phyloP scores from a whole-genome alignment of 768 basidiomycete genomes.

The Sistotremastrum niveocremeum region DNA sequence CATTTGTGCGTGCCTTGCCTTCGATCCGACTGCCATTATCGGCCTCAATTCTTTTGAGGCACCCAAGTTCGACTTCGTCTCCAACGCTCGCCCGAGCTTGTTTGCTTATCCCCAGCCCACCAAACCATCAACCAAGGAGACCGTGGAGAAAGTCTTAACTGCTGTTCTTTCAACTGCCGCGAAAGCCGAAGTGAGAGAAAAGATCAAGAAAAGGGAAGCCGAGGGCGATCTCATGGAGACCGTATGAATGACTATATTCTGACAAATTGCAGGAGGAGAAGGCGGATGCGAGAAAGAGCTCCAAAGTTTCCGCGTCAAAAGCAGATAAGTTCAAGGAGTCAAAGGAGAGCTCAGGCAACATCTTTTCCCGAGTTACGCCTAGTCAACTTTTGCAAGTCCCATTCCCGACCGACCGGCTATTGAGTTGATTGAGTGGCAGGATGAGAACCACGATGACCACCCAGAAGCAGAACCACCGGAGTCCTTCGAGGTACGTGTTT shows the following conservation, averaged over 20 bases:
- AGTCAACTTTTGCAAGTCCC: slow-evolving; percentile 74
- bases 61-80: slow-evolving; percentile 87
- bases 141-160: slow-evolving; percentile 80
- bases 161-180: slow-evolving; percentile 96
- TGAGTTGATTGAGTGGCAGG: slow-evolving; percentile 1
- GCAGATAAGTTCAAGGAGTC: slow-evolving; percentile 30
- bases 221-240: slow-evolving; percentile 76
- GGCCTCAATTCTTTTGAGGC: slow-evolving; percentile 63
- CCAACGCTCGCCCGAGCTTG: slow-evolving; percentile 79
- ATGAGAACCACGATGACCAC: slow-evolving; percentile 14
- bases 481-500: slow-evolving; percentile 63
- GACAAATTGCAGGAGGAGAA: slow-evolving; percentile 48
- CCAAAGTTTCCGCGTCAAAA: slow-evolving; percentile 21
- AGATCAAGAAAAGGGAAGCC: slow-evolving; percentile 40
- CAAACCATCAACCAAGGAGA: slow-evolving; percentile 87
- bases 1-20: slow-evolving; percentile 86
- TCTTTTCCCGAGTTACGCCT: slow-evolving; percentile 87
- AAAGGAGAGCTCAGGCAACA: slow-evolving; percentile 73
- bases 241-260: slow-evolving; percentile 38
- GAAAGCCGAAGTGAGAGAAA: slow-evolving; percentile 90
- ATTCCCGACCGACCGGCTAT: too few species aligned
- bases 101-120: slow-evolving; percentile 85
- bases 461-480: slow-evolving; percentile 67
- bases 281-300: slow-evolving; percentile 34
- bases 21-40: slow-evolving; percentile 92